A percentile compares a stretch with the other conserved stretches of the same genome.
Conservation (phyloP, 1,284 basidiomycete genomes). For the Inonotus obliquus region DNA sequence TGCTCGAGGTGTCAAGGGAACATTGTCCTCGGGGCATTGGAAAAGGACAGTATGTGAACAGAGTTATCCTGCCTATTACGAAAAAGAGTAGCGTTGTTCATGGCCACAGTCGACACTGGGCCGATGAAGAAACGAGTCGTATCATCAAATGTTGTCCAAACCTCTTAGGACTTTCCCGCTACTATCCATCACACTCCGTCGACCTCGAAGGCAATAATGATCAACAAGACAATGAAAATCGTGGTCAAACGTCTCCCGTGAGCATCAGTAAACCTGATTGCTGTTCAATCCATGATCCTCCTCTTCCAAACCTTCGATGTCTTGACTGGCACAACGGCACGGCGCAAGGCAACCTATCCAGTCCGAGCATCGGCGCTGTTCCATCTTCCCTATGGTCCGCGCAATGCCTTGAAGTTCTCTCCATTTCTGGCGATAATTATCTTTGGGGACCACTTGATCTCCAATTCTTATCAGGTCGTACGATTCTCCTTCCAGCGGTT, state of each 20-base stretch:
- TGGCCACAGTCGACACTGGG: background rate
- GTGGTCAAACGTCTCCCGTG: background rate
- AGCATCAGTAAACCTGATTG: background rate
- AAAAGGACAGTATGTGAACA: background rate
- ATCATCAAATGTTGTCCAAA: constrained; percentile 10
- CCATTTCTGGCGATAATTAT: constrained; percentile 2
- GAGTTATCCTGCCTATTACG: background rate
- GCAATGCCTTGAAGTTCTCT: constrained; percentile 8
- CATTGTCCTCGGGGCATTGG: background rate
- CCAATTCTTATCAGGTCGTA: background rate
- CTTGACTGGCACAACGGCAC: constrained; percentile 12
- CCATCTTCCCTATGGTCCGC: background rate
- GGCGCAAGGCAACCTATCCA: background rate
- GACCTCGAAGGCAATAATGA: background rate
- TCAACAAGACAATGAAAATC: background rate
- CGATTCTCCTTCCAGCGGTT: constrained; percentile 2
- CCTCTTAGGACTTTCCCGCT: constrained; percentile 6
- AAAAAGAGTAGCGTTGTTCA: background rate
- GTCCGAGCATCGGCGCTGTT: background rate
- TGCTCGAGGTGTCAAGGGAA: background rate
- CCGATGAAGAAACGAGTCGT: background rate
- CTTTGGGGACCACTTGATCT: background rate
- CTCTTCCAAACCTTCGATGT: background rate
- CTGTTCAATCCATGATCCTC: background rate
- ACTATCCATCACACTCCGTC: background rate